A percentile compares a stretch with the other conserved stretches of the same genome.
phyloP scores from a whole-genome alignment of 345 rosid genomes.

The Ailanthus altissimus region DNA sequence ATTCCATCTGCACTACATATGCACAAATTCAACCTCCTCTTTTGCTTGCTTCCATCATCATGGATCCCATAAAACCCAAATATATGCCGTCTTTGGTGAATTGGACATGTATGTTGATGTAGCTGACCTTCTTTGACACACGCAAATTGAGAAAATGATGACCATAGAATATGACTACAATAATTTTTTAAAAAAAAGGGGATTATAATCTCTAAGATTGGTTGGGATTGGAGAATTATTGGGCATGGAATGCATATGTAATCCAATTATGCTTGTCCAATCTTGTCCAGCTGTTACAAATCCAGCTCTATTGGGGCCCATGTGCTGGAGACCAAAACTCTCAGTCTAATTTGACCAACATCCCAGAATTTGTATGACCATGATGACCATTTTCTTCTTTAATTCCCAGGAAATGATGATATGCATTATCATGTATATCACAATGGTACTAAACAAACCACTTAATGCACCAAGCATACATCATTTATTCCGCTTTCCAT shows the following conservation, averaged over 20 bases:
- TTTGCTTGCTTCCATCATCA: conserved; percentile 18
- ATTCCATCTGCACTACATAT: background rate
- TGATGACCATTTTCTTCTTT: conserved; percentile 10
- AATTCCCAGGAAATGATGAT: background rate
- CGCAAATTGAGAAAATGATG: conserved; percentile 1
- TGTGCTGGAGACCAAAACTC: conserved; percentile 10
- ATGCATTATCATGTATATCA: background rate
- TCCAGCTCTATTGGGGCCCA: conserved; percentile 43
- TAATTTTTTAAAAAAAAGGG: background rate
- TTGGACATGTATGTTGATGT: conserved; percentile 4
- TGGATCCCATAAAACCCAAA: conserved; percentile 14
- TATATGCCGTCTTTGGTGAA: conserved; percentile 8
- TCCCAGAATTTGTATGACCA: background rate
- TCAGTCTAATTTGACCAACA: conserved; percentile 2
- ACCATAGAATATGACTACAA: background rate
- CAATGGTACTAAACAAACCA: background rate
- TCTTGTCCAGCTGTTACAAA: conserved; percentile 22
- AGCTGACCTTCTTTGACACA: background rate
- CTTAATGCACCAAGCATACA: background rate
- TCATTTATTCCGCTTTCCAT: conserved; percentile 45
- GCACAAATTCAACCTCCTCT: background rate
- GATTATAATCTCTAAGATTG: conserved; percentile 3
- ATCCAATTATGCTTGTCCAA: conserved; percentile 28
- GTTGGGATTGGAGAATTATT: conserved; percentile 25
- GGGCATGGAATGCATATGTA: conserved; percentile 8